Evolutionary conservation across 2,329 filamentous ascomycete genomes (phyloP).

Genomic region (Xylariomycetidae sp.): DNA sequence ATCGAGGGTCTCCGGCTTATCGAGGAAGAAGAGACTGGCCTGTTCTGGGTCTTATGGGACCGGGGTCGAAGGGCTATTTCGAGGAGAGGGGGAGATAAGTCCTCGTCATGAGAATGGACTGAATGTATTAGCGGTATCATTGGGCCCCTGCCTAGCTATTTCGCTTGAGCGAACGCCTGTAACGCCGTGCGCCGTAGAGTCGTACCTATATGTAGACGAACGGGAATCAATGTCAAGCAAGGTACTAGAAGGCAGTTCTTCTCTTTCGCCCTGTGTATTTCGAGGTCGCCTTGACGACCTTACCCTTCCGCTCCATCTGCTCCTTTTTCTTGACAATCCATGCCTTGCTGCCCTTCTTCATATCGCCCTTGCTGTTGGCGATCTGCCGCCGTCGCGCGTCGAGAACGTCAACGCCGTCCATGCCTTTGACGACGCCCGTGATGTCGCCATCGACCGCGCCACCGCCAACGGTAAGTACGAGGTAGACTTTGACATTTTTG

Average conservation of each 20-base stretch:
- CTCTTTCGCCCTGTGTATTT: slow-evolving; percentile 94
- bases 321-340: slow-evolving; percentile 86
- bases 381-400: slow-evolving; percentile 58
- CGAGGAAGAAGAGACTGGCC: too few relatives aligned
- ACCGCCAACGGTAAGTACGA: slow-evolving; percentile 84
- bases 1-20: too few relatives aligned
- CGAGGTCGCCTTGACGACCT: slow-evolving; percentile 83
- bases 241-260: slow-evolving; percentile 63
- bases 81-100: too few relatives aligned
- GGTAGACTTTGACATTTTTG: slow-evolving; percentile 94
- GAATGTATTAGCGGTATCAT: too few relatives aligned
- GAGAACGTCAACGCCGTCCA: slow-evolving; percentile 81
- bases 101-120: too few relatives aligned
- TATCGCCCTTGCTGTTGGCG: slow-evolving; percentile 42
- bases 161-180: too few relatives aligned
- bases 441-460: slow-evolving; percentile 68
- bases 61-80: too few relatives aligned
- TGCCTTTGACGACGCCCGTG: slow-evolving; percentile 78
- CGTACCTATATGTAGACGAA: too few relatives aligned
- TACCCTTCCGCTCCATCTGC: slow-evolving; percentile 91
- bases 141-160: too few relatives aligned
- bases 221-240: too few relatives aligned
- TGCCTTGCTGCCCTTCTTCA: slow-evolving; percentile 75
- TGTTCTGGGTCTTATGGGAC: too few relatives aligned
- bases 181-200: too few relatives aligned